Base-by-base conservation (phyloP, 2,329 filamentous ascomycete species). In the Nemania diffusa region DNA sequence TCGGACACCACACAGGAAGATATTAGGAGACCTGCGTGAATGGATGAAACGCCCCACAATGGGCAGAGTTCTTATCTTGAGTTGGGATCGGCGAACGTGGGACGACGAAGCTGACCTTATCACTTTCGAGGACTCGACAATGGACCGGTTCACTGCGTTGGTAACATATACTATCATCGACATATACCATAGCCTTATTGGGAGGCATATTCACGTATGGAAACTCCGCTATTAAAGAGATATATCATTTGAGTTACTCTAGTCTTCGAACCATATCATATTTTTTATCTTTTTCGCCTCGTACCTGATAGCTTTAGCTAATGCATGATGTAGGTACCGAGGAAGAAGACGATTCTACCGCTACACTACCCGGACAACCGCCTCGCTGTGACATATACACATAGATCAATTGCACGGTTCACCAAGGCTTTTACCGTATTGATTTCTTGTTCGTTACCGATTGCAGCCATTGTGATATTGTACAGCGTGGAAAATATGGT, bases 111-210 rank as follows among this genome's bases (percentile, higher is more conserved):
- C 20, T 8, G 65, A 69, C 20, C 37, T 69, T 13, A 37, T 69
- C 22, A 69, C 65, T 1, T 69, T 69, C 17, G 65, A 69, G n/a
- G 65, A 69, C 40, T 69, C 65, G 24, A 42, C 26, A 8, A 69
- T 69, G 65, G 65, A 69, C 17, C 61, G 55, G 5, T 69, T 69
- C 3, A 69, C 65, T 7, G 62, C 58, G 34, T 32, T 67, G n/a
- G n/a, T 69, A 6, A 69, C 65, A 24, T 68, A 68, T 51, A 61
- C 55, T 1, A 53, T 63, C 3, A 9, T 68, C 4, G 65, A 69
- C 27, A 26, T 69, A 0, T 69, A 69, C 27, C 65, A 69, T 26
- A 60, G 34, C 5, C 32, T 69, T 15, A 44, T 66, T 17, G 63
- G 62, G 9, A 62, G 58, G 6, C 20, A 63, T 40, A 66, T 69